Evolutionary conservation across 2,329 filamentous ascomycete species (phyloP).

Genomic region (Aureobasidium leucospermi): DNA sequence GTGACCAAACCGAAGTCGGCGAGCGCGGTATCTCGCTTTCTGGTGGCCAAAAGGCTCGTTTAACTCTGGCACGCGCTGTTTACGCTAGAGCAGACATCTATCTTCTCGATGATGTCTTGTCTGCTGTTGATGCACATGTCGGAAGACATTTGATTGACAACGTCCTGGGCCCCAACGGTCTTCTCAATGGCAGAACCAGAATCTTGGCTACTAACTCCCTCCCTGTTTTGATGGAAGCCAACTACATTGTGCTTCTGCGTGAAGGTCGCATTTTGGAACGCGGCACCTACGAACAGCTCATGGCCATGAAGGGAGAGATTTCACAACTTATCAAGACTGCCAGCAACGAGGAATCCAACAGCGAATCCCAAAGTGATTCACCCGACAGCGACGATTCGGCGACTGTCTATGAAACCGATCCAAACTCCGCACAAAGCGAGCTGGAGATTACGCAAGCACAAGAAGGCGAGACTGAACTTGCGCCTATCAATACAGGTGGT

Average conservation of each 20-base stretch:
- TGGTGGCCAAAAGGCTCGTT: slow-evolving; percentile 89
- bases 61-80: slow-evolving; percentile 86
- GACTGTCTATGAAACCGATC: slow-evolving; percentile 46
- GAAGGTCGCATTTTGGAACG: slow-evolving; percentile 78
- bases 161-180: slow-evolving; percentile 76
- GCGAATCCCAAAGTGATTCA: slow-evolving; percentile 31
- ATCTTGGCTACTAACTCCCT: slow-evolving; percentile 95
- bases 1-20: slow-evolving; percentile 92
- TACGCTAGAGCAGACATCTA: slow-evolving; percentile 97
- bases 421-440: slow-evolving; percentile 39
- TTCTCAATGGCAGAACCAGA: slow-evolving; percentile 78
- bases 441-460: slow-evolving; percentile 55
- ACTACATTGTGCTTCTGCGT: slow-evolving; percentile 78
- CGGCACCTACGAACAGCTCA: slow-evolving; percentile 82
- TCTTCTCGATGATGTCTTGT: slow-evolving; percentile 86
- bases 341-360: slow-evolving; percentile 44
- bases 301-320: slow-evolving; percentile 90
- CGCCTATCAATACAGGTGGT: slow-evolving; percentile 58
- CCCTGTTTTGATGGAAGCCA: slow-evolving; percentile 77
- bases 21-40: slow-evolving; percentile 95
- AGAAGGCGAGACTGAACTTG: slow-evolving; percentile 67
- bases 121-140: slow-evolving; percentile 96
- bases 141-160: slow-evolving; percentile 91
- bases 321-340: slow-evolving; percentile 74
- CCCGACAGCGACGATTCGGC: slow-evolving; percentile 63